phyloP scores from a whole-genome alignment of 768 basidiomycete genomes.

The Mycena leptocephala region DNA sequence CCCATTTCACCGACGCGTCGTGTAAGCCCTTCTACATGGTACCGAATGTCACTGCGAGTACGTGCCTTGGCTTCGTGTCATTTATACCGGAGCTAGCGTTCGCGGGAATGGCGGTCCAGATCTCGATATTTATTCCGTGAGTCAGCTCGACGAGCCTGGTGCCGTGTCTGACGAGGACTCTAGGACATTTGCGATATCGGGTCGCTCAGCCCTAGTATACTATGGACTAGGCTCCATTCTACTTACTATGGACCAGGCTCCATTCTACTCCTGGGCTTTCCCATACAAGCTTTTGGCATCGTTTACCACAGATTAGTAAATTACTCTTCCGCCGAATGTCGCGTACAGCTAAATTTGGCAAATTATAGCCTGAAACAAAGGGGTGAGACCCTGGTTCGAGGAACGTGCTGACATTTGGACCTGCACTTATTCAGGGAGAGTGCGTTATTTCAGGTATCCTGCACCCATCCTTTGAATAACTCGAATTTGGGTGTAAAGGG shows the following conservation, averaged over 20 bases:
- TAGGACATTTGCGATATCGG: conserved; percentile 35
- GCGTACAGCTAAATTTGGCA: background rate
- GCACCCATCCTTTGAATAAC: background rate
- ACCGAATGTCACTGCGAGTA: conserved; percentile 37
- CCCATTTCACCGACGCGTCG: conserved; percentile 14
- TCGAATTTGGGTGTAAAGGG: conserved; percentile 16
- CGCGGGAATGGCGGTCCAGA: conserved; percentile 37
- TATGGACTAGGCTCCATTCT: conserved; percentile 19
- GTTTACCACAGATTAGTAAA: conserved; percentile 26
- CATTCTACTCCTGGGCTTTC: conserved; percentile 27
- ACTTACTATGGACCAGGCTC: no score
- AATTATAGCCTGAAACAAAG: background rate
- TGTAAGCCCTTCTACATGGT: conserved; percentile 34
- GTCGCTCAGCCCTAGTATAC: conserved; percentile 20
- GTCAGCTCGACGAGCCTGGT: background rate
- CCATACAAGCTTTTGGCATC: conserved; percentile 33
- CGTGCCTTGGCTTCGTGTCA: background rate
- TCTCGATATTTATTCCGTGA: conserved; percentile 27
- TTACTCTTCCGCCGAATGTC: background rate
- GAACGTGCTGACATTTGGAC: background rate
- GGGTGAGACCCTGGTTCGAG: background rate
- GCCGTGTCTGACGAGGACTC: background rate
- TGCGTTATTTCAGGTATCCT: background rate
- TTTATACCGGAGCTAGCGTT: conserved; percentile 17
- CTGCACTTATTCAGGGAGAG: background rate